Evolutionary conservation across 768 basidiomycete genomes (phyloP), one percentile per base, ranked within the genome.

Genomic region (Boletus rufocinnamomeus): DNA sequence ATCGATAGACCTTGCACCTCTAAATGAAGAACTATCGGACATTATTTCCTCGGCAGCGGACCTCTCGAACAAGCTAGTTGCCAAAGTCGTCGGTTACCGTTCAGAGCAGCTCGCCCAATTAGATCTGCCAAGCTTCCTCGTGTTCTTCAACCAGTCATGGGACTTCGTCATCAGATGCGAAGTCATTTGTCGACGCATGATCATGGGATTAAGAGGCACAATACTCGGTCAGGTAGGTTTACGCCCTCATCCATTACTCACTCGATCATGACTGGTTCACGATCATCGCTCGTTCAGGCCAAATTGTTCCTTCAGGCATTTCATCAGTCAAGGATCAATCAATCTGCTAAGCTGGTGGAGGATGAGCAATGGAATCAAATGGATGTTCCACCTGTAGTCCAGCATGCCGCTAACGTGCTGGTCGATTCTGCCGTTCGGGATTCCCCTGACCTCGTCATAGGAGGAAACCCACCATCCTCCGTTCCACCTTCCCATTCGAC

Each of bases 281-380:
- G 38, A 50, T 40, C 40, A 23, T 53, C 53, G 38, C 65, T 43
- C 23, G 38, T 52, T 37, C 34, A 95, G 88, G 91, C 95, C 7
- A 95, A 95, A 75, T 75, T 83, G 11, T 99, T 95, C 77, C 77
- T 99, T 28, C 86, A 90, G 66, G 74, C 79, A 1, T 98, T 95
- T 75, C 97, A 99, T 69, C 87, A 94, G 63, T 74, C 80, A 13
- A 82, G 89, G 51, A 82, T 98, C 45, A 83, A 87, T 3, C 82
- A 81, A 55, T 90, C 89, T 3, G 95, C 96, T 28, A 93, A 89
- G 70, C 76, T 93, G 28, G 96, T 99, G 9, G 95, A 98, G 72
- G 94, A 98, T 63, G 97, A 99, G 69, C 89, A 88, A 59, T 98
- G 97, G 97, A 85, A 79, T 57, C 89, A 90, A 17, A 80, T 84